Evolutionary conservation across 257 asterid genomes (phyloP), one percentile per base, ranked within the genome.

Genomic region (Penstemon newberryi): DNA sequence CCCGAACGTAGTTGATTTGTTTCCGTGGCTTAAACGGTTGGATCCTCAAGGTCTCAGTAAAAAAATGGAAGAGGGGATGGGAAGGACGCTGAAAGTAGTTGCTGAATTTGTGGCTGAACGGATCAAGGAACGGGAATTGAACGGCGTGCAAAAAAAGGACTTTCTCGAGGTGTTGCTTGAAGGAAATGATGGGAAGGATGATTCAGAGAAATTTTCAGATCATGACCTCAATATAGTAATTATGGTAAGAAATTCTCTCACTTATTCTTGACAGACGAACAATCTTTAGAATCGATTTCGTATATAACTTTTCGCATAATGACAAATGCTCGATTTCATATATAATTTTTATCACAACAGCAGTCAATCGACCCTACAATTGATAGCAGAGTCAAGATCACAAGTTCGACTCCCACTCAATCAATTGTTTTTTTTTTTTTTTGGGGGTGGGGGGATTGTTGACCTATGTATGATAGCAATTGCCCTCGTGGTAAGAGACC

Each of bases 41-140:
- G 94, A 87, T 67, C 87, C 87, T 5, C 94, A 84, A 49, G 88
- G 88, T 0, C 63, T 87, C 79, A 66, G 74, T 54, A 66, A 85
- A 63, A 79, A 61, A 40, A 78, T 75, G 33, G 73, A 78, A 0
- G 66, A 72, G 0, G 89, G 86, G 38, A 68, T 80, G 78, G 83
- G 65, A 25, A 80, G 56, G 5, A 79, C 84, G 5, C 40, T 84
- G 72, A 66, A 69, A 43, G 70, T 87, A 3, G 87, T 63, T 13
- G 78, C 59, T 0, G 73, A 57, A 33, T 82, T 76, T 40, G 83
- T 86, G 12, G 68, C 77, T 13, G 86, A 72, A 43, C 64, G 90
- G 39, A 9, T 45, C 38, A 78, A 63, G 43, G 83, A 79, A 55
- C 58, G 56, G 59, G 46, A 60, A 60, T 41, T 38, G 0, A 19